Base-by-base conservation (phyloP, 1,284 basidiomycete genomes). In the Coriolopsis trogii region DNA sequence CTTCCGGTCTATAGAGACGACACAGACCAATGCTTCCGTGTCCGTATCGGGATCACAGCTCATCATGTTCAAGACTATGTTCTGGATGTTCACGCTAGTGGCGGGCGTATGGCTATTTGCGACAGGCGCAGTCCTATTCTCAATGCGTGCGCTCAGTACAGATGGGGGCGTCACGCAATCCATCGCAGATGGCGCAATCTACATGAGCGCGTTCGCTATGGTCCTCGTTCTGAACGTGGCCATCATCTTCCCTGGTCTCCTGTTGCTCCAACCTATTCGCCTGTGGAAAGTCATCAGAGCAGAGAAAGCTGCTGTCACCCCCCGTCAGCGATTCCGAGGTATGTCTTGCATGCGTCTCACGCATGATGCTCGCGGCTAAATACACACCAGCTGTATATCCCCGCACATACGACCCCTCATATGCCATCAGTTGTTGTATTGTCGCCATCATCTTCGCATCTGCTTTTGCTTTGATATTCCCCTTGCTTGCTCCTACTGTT, bases 311-410 rank as follows among this genome's bases (percentile, higher is more conserved):
- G 84, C 86, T 5, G 61, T 86, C 24, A 93, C 90, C 8, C 90
- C 91, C 31, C 76, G 91, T 24, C 85, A 91, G 66, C 74, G 79
- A n/a, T 92, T 91, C 72, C 72, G 89, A 73, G 82, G 89, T 89
- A 62, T 58, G 81, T 68, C 40, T 44, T 24, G 5, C 23, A 29
- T 24, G 12, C 36, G 2, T 24, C 3, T 7, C 43, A 26, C 18
- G 16, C 37, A 43, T 50, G 25, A 39, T 47, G 31, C 46, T 55
- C 18, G 57, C 49, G 12, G 29, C 21, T 49, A 31, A 38, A 18
- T 34, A 8, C 52, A 48, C 41, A 41, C n/a, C 58, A 91, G 90
- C 85, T 58, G 74, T 85, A 55, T 88, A 86, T 63, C 89, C 90
- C n/a, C 74, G 78, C 51, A 76, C 80, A 21, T 90, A 87, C 63